phyloP scores from a whole-genome alignment of 306 rosid genomes.

The Pyrus pyrifolia region DNA sequence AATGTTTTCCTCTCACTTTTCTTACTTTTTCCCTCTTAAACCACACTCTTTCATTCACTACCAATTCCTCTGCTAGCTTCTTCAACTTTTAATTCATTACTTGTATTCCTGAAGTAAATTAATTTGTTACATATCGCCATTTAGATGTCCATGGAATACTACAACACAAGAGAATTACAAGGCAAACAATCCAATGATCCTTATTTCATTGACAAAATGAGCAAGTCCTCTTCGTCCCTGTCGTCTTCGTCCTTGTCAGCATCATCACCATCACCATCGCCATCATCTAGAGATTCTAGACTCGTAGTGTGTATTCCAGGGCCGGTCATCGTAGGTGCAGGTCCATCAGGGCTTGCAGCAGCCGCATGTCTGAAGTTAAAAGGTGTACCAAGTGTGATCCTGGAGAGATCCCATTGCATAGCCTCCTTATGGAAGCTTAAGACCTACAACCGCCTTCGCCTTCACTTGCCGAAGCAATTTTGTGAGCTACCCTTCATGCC shows the following conservation, averaged over 20 bases:
- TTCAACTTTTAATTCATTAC: background rate
- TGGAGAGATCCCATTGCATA: slow-evolving; percentile 77
- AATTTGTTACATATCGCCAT: background rate
- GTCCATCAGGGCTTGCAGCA: slow-evolving; percentile 80
- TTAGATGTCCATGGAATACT: slow-evolving; percentile 31
- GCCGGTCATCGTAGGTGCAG: slow-evolving; percentile 77
- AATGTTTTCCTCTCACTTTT: background rate
- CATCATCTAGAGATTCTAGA: background rate
- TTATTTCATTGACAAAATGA: slow-evolving; percentile 30
- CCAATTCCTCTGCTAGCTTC: background rate
- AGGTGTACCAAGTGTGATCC: slow-evolving; percentile 35
- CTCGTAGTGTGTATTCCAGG: slow-evolving; percentile 25
- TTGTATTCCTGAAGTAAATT: background rate
- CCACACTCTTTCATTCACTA: background rate
- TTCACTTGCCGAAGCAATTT: slow-evolving; percentile 71
- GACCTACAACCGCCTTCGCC: slow-evolving; percentile 66
- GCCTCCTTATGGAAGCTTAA: slow-evolving; percentile 81
- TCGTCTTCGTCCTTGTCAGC: background rate
- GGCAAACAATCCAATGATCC: slow-evolving; percentile 75
- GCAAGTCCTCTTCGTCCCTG: background rate
- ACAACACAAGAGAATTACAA: slow-evolving; percentile 39
- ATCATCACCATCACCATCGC: background rate
- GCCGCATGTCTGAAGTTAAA: slow-evolving; percentile 59
- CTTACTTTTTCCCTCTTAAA: background rate
- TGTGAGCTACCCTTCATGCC: slow-evolving; percentile 61